Base-by-base conservation (phyloP, 176 grass and related monocot genomes). In the Bonia amplexicaulis region DNA sequence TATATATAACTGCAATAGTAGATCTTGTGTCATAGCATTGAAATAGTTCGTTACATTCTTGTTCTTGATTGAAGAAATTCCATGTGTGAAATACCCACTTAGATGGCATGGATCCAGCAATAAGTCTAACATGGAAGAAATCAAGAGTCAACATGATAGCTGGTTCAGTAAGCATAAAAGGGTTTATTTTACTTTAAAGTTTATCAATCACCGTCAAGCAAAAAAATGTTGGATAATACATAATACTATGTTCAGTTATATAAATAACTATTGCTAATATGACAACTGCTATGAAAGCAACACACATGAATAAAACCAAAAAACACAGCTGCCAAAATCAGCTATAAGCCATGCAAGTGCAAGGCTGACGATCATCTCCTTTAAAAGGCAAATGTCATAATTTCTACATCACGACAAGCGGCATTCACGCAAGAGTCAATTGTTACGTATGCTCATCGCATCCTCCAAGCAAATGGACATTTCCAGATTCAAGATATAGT, bases 401-500 rank as follows among this genome's bases (percentile, higher is more conserved):
- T 47, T 53, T 58, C 14, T 16, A 35, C 5, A 10, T 10, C 46
- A 29, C 49, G 26, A 41, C 55, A 71, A 29, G 57, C 10, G 2
- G 12, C 23, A 84, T 76, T 37, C 37, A 71, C 25, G 35, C 53
- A 74, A 76, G 47, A 80, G 22, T 14, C 27, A 42, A 55, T 61
- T 31, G 4, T 62, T 45, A 14, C 2, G 8, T 51, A 25, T 61
- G 70, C 22, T 51, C 79, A 49, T 78, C 37, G 11, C 86, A 86
- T 85, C 77, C 55, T 73, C 58, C 48, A 83, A 86, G 49, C n/a
- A 86, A 58, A 83, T 29, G 17, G 37, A 23, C 13, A 59, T 33
- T 40, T 73, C 8, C n/a, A 79, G 5, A 78, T 74, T 78, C 73
- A 79, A 90, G 40, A 84, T 80, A 44, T 51, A 69, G 31, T 23